A percentile compares a stretch with the other conserved stretches of the same genome.
These are phyloP conservation scores for Jatropha multifida DNA, from an alignment of 441 rosid species.

Conservation along the genomic window DNA sequence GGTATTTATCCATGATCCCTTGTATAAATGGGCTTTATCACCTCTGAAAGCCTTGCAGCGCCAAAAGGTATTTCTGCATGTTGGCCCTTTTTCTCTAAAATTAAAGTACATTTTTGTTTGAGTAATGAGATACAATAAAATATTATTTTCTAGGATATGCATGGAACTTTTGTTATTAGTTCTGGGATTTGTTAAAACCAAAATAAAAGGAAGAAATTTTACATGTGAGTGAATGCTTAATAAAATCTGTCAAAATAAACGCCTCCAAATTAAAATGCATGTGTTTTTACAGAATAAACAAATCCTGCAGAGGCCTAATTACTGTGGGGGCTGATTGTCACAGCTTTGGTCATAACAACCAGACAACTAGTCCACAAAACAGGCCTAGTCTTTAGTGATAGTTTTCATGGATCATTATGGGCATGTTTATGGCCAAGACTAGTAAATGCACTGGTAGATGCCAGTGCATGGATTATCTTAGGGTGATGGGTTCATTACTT, in stretches of 20 bases:
- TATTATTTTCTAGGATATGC: neutral
- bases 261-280: too few species aligned
- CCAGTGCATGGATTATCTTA: neutral
- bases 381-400: too few species aligned
- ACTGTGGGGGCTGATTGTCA: too few species aligned
- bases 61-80: conserved; percentile 68
- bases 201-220: too few species aligned
- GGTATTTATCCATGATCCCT: conserved; percentile 99
- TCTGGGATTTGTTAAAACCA: neutral
- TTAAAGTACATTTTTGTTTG: neutral
- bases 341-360: too few species aligned
- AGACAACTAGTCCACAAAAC: too few species aligned
- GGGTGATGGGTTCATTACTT: neutral
- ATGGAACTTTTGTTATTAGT: neutral
- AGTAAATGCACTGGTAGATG: neutral
- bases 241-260: too few species aligned
- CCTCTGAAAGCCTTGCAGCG: conserved; percentile 99
- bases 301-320: too few species aligned
- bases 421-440: neutral
- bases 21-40: conserved; percentile 98
- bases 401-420: too few species aligned
- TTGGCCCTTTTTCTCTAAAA: conserved; percentile 5
- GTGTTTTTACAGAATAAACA: too few species aligned
- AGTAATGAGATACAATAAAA: neutral
- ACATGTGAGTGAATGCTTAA: too few species aligned